Evolutionary conservation across 306 rosid genomes (phyloP).

Genomic region (Acacia acuminata): DNA sequence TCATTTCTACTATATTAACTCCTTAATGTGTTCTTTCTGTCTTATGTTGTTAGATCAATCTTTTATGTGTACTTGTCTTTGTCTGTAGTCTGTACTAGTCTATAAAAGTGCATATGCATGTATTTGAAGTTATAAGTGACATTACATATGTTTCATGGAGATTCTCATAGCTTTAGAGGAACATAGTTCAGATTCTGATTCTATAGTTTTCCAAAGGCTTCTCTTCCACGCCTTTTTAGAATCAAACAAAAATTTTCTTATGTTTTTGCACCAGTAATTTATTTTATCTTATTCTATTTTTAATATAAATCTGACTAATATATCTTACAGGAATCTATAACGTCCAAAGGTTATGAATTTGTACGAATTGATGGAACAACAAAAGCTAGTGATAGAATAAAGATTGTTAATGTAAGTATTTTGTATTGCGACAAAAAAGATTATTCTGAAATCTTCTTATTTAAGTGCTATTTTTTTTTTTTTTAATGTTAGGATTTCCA

Average conservation of each 20-base stretch:
- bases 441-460: slow-evolving; percentile 3
- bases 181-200: background rate
- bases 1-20: background rate
- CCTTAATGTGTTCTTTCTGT: background rate
- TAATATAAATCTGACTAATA: slow-evolving; percentile 6
- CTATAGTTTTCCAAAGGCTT: background rate
- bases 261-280: background rate
- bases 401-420: slow-evolving; percentile 74
- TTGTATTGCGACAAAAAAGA: slow-evolving; percentile 2
- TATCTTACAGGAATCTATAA: slow-evolving; percentile 60
- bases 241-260: slow-evolving; percentile 1
- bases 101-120: background rate
- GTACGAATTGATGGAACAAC: slow-evolving; percentile 94
- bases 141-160: background rate
- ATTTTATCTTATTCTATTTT: slow-evolving; percentile 15
- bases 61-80: background rate
- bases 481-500: slow-evolving; percentile 71
- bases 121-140: background rate
- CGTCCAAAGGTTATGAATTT: slow-evolving; percentile 57
- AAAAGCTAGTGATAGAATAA: slow-evolving; percentile 73
- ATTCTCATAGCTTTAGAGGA: background rate
- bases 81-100: background rate
- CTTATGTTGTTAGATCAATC: background rate
- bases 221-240: background rate
- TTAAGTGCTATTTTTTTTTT: background rate